Percentiles rank a stretch among this genome's conserved stretches.
phyloP scores from a whole-genome alignment of 768 basidiomycete genomes.

The Pisolithus orientalis region DNA sequence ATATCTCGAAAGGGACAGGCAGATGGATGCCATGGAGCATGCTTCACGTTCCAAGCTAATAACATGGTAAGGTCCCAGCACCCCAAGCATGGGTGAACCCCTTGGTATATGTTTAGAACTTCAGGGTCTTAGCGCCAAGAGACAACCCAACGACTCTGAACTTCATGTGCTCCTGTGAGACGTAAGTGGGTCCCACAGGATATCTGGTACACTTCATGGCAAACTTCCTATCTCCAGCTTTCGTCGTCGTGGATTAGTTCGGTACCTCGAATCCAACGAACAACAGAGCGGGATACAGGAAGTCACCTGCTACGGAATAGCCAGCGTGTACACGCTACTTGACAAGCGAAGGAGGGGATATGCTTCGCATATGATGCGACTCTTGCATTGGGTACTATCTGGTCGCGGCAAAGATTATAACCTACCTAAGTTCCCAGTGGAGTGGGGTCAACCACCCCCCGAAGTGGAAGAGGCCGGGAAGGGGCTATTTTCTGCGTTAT shows the following conservation, averaged over 20 bases:
- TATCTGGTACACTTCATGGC: neutral
- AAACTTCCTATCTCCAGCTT: constrained; percentile 29
- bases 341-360: constrained; percentile 49
- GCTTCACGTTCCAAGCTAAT: constrained; percentile 39
- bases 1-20: constrained; percentile 37
- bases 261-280: constrained; percentile 16
- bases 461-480: constrained; percentile 29
- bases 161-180: constrained; percentile 58
- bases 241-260: constrained; percentile 27
- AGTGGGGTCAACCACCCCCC: constrained; percentile 40
- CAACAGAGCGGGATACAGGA: constrained; percentile 15
- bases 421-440: constrained; percentile 32
- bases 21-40: constrained; percentile 37
- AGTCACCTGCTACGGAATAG: constrained; percentile 45
- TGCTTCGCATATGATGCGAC: constrained; percentile 56
- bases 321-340: constrained; percentile 50
- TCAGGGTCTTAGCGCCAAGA: constrained; percentile 54
- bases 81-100: neutral
- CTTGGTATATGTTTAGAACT: neutral
- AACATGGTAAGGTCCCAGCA: constrained; percentile 37
- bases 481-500: constrained; percentile 43
- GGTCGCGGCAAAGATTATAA: constrained; percentile 18
- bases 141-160: constrained; percentile 43
- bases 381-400: constrained; percentile 53
- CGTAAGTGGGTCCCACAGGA: constrained; percentile 35